Evolutionary conservation across 2,329 filamentous ascomycete species (phyloP), one percentile per base, ranked within the genome.

Genomic region (Graphiopsis chlorocephala): DNA sequence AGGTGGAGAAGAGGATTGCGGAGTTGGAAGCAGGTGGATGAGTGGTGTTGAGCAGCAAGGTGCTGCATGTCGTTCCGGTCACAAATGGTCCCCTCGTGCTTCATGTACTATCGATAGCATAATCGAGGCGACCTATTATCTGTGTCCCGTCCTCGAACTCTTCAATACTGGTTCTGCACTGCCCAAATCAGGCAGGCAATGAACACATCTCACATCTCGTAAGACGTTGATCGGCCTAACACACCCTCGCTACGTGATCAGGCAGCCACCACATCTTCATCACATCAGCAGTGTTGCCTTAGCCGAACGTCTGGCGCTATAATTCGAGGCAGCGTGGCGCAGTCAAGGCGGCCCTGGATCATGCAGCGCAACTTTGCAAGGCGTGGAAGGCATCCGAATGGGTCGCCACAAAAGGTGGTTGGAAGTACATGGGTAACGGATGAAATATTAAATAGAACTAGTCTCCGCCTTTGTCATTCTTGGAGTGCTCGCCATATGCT

Each of bases 1-100:
- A 97, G 73, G 85, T 97, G 69, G 90, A 97, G 83, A 88, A 89
- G 76, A 85, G 95, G 63, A 88, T 98, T 74, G 87, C 84, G 17
- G 94, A 98, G 79, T 79, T 98, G 59, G 74, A 76, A 66, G 73
- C 73, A 58, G 74, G 74, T 52, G 69, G 64, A n/a, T 62, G 66
- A 64, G 61, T 45, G 52, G 7, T 42, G 31, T 61, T 52, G 59
- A 31, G 59, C 59, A 48, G 26, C 38, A 29, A 47, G n/a, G 26
- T 53, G 50, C 28, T 28, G 47, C 26, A 28, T n/a, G 15, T 14
- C 31, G 50, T 28, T 6, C 11, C 47, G 5, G 47, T 28, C 23
- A 28, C 50, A 28, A 55, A 17, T 55, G 28, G 17, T 11, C 25
- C 4, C 15, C 17, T 28, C 33, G 50, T 31, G 28, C 50, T n/a